Base-by-base conservation (phyloP, 2,329 filamentous ascomycete genomes). In the Lachnellula subtilissima region DNA sequence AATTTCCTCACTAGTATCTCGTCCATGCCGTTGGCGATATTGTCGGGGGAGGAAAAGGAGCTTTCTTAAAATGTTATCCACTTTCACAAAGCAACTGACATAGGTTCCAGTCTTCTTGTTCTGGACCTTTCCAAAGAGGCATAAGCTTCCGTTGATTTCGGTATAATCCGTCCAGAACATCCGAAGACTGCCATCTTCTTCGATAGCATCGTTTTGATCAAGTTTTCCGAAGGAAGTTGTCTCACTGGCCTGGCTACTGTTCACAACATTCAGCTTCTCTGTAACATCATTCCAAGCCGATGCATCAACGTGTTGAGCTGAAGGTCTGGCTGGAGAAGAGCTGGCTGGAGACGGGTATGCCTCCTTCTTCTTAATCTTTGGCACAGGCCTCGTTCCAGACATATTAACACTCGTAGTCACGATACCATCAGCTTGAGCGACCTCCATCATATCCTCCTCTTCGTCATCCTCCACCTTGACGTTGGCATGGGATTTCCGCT, bases 121-220 rank as follows among this genome's bases (percentile, higher is more conserved):
- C 66, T 91, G 85, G 23, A 97, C 93, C 70, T 99, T 99, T 61
- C 94, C 94, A 69, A 99, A 97, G 11, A 99, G 80, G 71, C 91
- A 97, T 9, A 99, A 77, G 64, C 86, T 94, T 57, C 93, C 93
- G 66, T 92, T 91, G 69, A 96, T 78, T 70, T 99, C 94, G 0
- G 88, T 91, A 68, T 96, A 99, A 72, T 99, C 94, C 7, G 89
- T 88, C 94, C 94, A 99, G 76, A 97, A 99, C 76, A 99, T 91
- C 64, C 87, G 87, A 32, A 99, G 78, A 64, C 89, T 95, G 37
- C 93, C 94, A 67, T 99, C 92, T 60, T 89, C 85, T 71, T 97
- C 93, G n/a, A 96, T 75, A n/a, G 89, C 91, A 72, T 96, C 88
- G 60, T 88, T 83, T 56, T 89, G 81, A 61, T 87, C 85, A 49